Conservation (phyloP, 441 rosid genomes). For the Adansonia grandidieri region DNA sequence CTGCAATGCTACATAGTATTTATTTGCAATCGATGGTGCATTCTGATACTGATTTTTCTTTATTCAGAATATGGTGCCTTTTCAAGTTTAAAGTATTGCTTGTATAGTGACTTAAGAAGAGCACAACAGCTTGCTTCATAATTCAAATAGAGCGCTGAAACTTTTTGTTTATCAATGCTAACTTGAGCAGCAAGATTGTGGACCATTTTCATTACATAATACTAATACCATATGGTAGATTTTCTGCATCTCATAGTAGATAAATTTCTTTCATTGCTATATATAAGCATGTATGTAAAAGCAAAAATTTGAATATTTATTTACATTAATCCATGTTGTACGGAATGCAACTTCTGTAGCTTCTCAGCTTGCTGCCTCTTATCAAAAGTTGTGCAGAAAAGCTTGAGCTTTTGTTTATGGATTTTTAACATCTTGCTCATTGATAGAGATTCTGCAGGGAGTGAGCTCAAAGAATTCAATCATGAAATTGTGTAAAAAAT, state of each 20-base stretch:
- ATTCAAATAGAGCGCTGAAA: conserved; percentile 11
- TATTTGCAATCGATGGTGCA: not conserved
- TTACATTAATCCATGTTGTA: not conserved
- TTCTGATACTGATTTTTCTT: not conserved
- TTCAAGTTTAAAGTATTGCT: conserved; percentile 22
- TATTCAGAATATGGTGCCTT: not conserved
- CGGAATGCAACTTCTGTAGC: conserved; percentile 64
- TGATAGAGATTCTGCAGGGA: conserved; percentile 68
- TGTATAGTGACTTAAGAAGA: conserved; percentile 8
- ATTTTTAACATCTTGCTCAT: conserved; percentile 75
- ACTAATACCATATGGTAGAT: not conserved
- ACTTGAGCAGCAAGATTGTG: not conserved
- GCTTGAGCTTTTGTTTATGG: conserved; percentile 72
- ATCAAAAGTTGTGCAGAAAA: conserved; percentile 66
- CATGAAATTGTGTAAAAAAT: conserved; percentile 76
- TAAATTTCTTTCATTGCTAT: not conserved
- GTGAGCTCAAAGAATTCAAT: conserved; percentile 75
- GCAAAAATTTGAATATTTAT: not conserved
- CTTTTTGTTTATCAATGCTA: not conserved
- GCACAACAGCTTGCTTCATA: not conserved
- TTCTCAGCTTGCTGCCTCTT: conserved; percentile 73
- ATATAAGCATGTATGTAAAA: not conserved
- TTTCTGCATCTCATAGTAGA: not conserved
- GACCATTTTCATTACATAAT: not conserved
- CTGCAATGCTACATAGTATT: not conserved